Evolutionary conservation across 1,284 basidiomycete species (phyloP).

Genomic region (Sparassis latifolia): DNA sequence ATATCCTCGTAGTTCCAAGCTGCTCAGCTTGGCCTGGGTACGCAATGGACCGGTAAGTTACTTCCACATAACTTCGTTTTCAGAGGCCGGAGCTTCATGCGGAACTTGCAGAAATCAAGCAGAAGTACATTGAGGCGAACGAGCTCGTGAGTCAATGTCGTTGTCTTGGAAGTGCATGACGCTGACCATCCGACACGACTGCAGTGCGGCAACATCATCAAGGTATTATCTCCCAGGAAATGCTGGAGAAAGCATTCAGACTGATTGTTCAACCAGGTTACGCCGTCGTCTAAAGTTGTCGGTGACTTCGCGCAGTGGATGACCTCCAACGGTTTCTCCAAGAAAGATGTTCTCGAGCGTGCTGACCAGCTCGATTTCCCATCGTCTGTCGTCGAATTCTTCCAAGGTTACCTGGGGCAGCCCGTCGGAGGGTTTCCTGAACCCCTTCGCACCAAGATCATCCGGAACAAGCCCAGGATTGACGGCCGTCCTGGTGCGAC

Average conservation of each 20-base stretch:
- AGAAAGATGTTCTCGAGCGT: conserved; percentile 80
- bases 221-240: conserved; percentile 35
- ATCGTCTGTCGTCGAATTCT: conserved; percentile 92
- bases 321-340: conserved; percentile 90
- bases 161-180: not conserved
- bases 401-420: conserved; percentile 97
- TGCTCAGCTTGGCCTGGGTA: conserved; percentile 92
- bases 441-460: conserved; percentile 85
- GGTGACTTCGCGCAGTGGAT: conserved; percentile 99
- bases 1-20: conserved; percentile 83
- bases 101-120: conserved; percentile 78
- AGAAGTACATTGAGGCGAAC: conserved; percentile 97
- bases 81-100: conserved; percentile 6
- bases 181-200: conserved; percentile 5
- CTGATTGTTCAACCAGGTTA: conserved; percentile 52
- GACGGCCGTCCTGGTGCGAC: conserved; percentile 88
- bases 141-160: conserved; percentile 58
- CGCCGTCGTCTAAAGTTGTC: conserved; percentile 98
- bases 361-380: conserved; percentile 96
- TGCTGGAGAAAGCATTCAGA: not conserved
- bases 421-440: conserved; percentile 99
- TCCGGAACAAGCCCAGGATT: conserved; percentile 91
- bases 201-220: conserved; percentile 96
- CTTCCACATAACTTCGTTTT: conserved; percentile 5
- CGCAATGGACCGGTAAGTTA: conserved; percentile 82